Conservation (phyloP, 2,329 filamentous ascomycete species). For the Tolypocladium sp. region DNA sequence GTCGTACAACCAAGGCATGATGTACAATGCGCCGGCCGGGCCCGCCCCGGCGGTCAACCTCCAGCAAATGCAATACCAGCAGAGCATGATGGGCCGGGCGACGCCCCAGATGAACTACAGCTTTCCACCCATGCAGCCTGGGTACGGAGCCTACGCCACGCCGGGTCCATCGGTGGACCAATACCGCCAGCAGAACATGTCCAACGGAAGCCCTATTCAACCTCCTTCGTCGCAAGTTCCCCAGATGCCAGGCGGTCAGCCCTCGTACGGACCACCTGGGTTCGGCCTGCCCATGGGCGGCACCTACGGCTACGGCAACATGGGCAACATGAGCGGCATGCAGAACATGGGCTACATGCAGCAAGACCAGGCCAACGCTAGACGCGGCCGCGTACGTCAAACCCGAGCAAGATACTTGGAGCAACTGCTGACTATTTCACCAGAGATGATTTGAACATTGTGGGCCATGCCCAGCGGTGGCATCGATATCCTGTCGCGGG, state of each 20-base stretch:
- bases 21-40: slow-evolving; percentile 39
- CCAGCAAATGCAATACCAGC: slow-evolving; percentile 51
- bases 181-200: slow-evolving; percentile 42
- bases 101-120: slow-evolving; percentile 47
- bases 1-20: slow-evolving; percentile 38
- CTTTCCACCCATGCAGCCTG: slow-evolving; percentile 46
- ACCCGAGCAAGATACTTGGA: slow-evolving; percentile 7
- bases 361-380: slow-evolving; percentile 45
- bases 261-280: slow-evolving; percentile 39
- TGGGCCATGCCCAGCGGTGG: not conserved
- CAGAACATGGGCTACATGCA: slow-evolving; percentile 38
- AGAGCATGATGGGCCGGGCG: slow-evolving; percentile 45
- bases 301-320: slow-evolving; percentile 32
- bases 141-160: slow-evolving; percentile 43
- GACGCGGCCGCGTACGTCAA: slow-evolving; percentile 49
- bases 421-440: slow-evolving; percentile 13
- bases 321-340: slow-evolving; percentile 40
- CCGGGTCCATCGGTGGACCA: slow-evolving; percentile 43
- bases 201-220: slow-evolving; percentile 43
- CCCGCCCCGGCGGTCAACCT: slow-evolving; percentile 36
- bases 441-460: slow-evolving; percentile 15
- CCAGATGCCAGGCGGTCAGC: slow-evolving; percentile 31
- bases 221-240: slow-evolving; percentile 29
- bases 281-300: slow-evolving; percentile 38
- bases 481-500: not conserved